These are phyloP conservation scores for Boechera stricta DNA, from an alignment of 345 rosid species.

Conservation along the genomic window DNA sequence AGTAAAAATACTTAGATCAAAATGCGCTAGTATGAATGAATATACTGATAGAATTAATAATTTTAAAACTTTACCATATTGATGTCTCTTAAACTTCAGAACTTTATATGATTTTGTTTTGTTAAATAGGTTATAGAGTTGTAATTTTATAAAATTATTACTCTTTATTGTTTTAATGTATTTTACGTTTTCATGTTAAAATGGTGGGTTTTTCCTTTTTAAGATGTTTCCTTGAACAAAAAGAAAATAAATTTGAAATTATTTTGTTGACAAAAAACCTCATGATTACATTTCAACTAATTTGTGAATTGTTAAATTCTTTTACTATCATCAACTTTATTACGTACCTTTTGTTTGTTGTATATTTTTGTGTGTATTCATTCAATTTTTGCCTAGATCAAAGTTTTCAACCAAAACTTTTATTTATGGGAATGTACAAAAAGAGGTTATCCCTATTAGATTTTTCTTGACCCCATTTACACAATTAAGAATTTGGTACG, in stretches of 20 bases:
- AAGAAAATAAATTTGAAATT: not conserved
- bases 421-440: not conserved
- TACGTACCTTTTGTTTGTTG: not conserved
- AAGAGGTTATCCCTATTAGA: not conserved
- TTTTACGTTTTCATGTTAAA: not conserved
- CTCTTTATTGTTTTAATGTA: not conserved
- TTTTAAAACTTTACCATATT: too few species aligned
- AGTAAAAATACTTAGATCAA: not conserved
- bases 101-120: too few species aligned
- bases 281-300: slow-evolving; percentile 1
- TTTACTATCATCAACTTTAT: not conserved
- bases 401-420: not conserved
- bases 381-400: not conserved
- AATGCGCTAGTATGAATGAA: too few species aligned
- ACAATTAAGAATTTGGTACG: slow-evolving; percentile 11
- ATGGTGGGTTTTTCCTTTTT: not conserved
- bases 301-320: not conserved
- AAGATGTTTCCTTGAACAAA: not conserved
- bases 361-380: not conserved
- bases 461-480: not conserved
- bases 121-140: too few species aligned
- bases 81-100: not conserved
- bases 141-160: too few species aligned
- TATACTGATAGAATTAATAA: too few species aligned
- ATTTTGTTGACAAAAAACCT: not conserved